Percentiles rank a stretch among this genome's conserved stretches.
These are phyloP conservation scores for Monilinia polystroma DNA, from an alignment of 2,329 filamentous ascomycete species.

Conservation along the genomic window DNA sequence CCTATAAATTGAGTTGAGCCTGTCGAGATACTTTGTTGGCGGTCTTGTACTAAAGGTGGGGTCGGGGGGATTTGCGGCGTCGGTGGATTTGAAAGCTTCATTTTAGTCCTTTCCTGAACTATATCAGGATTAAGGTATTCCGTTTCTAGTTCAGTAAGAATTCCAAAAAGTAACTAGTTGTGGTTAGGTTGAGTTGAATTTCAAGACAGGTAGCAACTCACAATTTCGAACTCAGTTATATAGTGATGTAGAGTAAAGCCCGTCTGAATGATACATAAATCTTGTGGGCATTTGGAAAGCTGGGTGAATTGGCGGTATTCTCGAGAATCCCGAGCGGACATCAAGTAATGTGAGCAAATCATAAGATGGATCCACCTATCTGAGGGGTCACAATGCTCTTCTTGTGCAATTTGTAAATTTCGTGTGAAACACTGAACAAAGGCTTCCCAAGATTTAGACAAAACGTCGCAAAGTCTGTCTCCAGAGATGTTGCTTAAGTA, in stretches of 20 bases:
- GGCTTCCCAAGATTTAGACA: not conserved
- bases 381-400: not conserved
- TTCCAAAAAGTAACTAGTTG: slow-evolving; percentile 8
- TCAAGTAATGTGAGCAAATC: slow-evolving; percentile 18
- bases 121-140: slow-evolving; percentile 8
- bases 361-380: slow-evolving; percentile 18
- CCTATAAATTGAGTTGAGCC: not conserved
- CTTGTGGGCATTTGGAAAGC: not conserved
- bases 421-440: slow-evolving; percentile 16
- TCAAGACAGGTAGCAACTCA: not conserved
- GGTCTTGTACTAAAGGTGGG: not conserved
- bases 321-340: slow-evolving; percentile 2
- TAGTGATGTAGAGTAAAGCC: slow-evolving; percentile 17
- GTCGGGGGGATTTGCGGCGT: not conserved
- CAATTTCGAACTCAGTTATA: slow-evolving; percentile 17
- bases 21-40: slow-evolving; percentile 11
- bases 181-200: not conserved
- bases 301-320: slow-evolving; percentile 5
- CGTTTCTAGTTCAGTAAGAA: slow-evolving; percentile 8
- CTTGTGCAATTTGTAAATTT: slow-evolving; percentile 11
- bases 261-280: not conserved
- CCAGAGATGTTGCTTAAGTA: slow-evolving; percentile 6
- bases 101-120: not conserved
- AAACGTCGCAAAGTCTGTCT: not conserved
- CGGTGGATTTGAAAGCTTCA: not conserved